These are phyloP conservation scores for Puccinellia tenuiflora DNA, from an alignment of 176 grass and related monocot genomes.

Conservation along the genomic window DNA sequence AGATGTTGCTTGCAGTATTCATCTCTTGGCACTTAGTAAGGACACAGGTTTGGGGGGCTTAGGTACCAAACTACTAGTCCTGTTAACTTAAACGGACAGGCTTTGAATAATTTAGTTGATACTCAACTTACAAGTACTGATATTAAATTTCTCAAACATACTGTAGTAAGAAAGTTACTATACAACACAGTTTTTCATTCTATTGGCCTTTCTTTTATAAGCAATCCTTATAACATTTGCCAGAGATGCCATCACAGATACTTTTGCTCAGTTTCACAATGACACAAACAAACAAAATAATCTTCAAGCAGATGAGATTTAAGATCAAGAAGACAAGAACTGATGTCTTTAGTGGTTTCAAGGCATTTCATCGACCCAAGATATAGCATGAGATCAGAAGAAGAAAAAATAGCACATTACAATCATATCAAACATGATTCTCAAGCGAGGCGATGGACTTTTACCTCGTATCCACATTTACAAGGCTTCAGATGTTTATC, in stretches of 20 bases:
- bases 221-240: background rate
- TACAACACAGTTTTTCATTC: background rate
- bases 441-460: background rate
- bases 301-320: background rate
- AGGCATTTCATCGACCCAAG: background rate
- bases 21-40: background rate
- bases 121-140: background rate
- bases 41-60: background rate
- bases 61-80: background rate
- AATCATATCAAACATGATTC: background rate
- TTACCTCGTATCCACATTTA: conserved; percentile 72
- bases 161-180: background rate
- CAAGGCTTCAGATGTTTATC: conserved; percentile 67
- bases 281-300: background rate
- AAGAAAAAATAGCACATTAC: background rate
- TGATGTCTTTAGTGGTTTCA: background rate
- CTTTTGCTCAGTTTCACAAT: conserved; percentile 6
- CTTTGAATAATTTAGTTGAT: background rate
- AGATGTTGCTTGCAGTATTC: background rate
- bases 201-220: background rate
- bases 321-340: background rate
- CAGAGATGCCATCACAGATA: background rate
- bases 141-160: background rate
- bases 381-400: conserved; percentile 3
- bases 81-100: background rate